These are phyloP conservation scores for Penstemon barbatus DNA, from an alignment of 257 asterid species.

Conservation along the genomic window DNA sequence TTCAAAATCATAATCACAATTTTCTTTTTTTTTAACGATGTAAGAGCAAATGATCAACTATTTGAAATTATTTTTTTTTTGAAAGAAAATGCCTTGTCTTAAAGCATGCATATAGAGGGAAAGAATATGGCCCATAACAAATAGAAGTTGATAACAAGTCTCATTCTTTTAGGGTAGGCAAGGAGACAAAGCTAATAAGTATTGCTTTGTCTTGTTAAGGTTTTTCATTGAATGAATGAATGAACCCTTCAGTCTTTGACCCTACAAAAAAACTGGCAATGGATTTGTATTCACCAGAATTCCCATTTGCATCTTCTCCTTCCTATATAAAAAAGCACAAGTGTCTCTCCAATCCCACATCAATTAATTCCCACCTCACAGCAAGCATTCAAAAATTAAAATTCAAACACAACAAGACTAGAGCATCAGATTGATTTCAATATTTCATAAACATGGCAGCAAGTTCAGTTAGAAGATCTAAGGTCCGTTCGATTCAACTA, in stretches of 20 bases:
- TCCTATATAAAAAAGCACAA: slow-evolving; percentile 31
- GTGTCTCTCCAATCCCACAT: slow-evolving; percentile 21
- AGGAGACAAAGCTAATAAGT: slow-evolving; percentile 43
- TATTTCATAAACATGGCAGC: slow-evolving; percentile 39
- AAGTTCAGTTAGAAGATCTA: slow-evolving; percentile 46
- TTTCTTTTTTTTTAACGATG: no score
- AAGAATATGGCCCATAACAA: no score
- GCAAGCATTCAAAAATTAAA: background rate
- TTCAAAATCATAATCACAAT: no score
- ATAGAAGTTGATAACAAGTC: no score
- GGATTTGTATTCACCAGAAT: slow-evolving; percentile 44
- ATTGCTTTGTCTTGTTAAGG: slow-evolving; percentile 37
- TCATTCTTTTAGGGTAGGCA: slow-evolving; percentile 34
- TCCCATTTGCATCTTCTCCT: slow-evolving; percentile 28
- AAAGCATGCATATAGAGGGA: no score
- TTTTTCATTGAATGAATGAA: slow-evolving; percentile 35
- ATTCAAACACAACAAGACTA: no score
- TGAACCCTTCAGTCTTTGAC: slow-evolving; percentile 21
- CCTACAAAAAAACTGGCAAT: slow-evolving; percentile 36
- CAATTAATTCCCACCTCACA: slow-evolving; percentile 9
- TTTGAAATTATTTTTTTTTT: no score
- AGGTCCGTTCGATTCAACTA: slow-evolving; percentile 47
- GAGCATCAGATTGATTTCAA: no score
- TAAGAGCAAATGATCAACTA: no score
- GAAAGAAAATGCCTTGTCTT: no score